A percentile compares a stretch with the other conserved stretches of the same genome.
These are phyloP conservation scores for Phytophthora nicotianae DNA, from an alignment of 352 stramenopile species.

Conservation along the genomic window DNA sequence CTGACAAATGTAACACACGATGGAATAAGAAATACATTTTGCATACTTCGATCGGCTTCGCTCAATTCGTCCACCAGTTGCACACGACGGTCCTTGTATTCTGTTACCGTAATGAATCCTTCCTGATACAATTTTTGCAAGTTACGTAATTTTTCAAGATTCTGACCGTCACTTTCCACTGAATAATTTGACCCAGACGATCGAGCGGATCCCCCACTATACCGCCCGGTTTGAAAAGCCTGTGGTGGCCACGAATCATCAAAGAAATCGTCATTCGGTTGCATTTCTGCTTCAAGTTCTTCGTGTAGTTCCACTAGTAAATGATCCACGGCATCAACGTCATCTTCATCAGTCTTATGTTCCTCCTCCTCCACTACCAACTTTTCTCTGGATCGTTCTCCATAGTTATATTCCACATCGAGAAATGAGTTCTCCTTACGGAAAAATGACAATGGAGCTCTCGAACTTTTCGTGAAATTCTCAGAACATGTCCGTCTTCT, in stretches of 20 bases:
- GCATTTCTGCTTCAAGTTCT: slow-evolving; percentile 15
- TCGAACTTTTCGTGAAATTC: slow-evolving; percentile 43
- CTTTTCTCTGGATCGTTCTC: slow-evolving; percentile 6
- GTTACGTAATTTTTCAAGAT: slow-evolving; percentile 70
- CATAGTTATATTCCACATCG: slow-evolving; percentile 8
- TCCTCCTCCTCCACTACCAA: slow-evolving; percentile 27
- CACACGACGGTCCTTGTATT: slow-evolving; percentile 72
- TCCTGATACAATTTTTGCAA: slow-evolving; percentile 77
- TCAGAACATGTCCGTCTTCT: slow-evolving; percentile 43
- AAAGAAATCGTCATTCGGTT: slow-evolving; percentile 26
- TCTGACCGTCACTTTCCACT: slow-evolving; percentile 44
- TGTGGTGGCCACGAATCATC: slow-evolving; percentile 23
- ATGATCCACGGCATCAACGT: slow-evolving; percentile 13
- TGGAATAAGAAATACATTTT: slow-evolving; percentile 8
- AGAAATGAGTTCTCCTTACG: slow-evolving; percentile 23
- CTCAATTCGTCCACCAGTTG: slow-evolving; percentile 71
- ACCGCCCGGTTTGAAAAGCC: background rate
- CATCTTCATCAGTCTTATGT: slow-evolving; percentile 33
- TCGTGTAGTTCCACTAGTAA: slow-evolving; percentile 22
- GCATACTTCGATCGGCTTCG: slow-evolving; percentile 61
- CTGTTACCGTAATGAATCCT: slow-evolving; percentile 82
- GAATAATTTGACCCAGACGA: slow-evolving; percentile 19
- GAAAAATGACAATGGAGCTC: slow-evolving; percentile 32
- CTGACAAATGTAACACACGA: background rate
- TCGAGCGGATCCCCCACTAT: background rate